Percentiles rank a stretch among this genome's conserved stretches.
phyloP scores from a whole-genome alignment of 768 basidiomycete species.

The Rhodotorula babjevae region DNA sequence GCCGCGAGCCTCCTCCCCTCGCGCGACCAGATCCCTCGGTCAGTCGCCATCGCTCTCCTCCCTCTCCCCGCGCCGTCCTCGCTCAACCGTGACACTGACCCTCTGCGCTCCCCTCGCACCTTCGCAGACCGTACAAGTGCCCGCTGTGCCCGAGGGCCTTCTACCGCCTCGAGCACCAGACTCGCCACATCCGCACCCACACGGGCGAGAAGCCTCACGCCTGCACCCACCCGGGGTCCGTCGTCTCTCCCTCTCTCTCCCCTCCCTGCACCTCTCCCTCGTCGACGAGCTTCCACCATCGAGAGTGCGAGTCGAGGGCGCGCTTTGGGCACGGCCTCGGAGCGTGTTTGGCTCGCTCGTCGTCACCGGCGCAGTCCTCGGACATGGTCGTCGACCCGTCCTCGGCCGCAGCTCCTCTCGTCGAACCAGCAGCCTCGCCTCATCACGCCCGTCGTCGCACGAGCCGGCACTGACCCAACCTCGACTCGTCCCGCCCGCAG shows the following conservation, averaged over 20 bases:
- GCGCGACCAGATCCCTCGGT: slow-evolving; percentile 8
- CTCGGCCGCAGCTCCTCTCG: background rate
- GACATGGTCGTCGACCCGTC: too few relatives aligned
- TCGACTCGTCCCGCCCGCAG: background rate
- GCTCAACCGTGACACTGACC: background rate
- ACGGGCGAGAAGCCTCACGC: slow-evolving; percentile 96
- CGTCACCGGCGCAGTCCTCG: too few relatives aligned
- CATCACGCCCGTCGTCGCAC: background rate
- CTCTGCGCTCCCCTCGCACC: background rate
- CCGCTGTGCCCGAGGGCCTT: slow-evolving; percentile 94
- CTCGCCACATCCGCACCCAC: slow-evolving; percentile 94
- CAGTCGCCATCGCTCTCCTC: background rate
- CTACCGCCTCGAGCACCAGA: slow-evolving; percentile 92
- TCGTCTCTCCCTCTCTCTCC: background rate
- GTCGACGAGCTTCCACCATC: background rate
- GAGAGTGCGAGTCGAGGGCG: background rate
- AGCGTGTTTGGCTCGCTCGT: too few relatives aligned
- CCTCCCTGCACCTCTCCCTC: background rate
- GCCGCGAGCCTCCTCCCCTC: slow-evolving; percentile 4
- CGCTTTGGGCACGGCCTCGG: background rate
- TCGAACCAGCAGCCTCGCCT: too few relatives aligned
- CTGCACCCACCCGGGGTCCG: slow-evolving; percentile 69
- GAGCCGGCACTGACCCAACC: background rate
- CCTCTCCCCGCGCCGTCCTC: background rate
- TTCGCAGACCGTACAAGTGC: slow-evolving; percentile 77